Evolutionary conservation across 1,284 basidiomycete genomes (phyloP), one percentile per base, ranked within the genome.

Genomic region (Microbotryum silenes-acaulis): DNA sequence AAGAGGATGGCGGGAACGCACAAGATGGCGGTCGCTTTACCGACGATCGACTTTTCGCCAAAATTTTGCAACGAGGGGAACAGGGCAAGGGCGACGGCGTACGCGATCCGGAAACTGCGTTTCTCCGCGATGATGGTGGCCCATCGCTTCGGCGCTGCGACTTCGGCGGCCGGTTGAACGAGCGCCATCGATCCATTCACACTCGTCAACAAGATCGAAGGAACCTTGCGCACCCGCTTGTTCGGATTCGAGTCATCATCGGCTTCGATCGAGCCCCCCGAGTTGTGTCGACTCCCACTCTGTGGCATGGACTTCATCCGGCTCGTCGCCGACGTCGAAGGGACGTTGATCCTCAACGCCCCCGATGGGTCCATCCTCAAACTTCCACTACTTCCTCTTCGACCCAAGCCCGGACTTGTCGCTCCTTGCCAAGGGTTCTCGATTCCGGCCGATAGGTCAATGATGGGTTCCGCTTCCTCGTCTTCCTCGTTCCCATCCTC

Each of bases 21-120:
- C 59, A 93, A 81, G 18, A 96, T 70, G 0, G 87, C 84, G 0
- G 89, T 85, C 21, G 88, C 76, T 75, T 85, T 85, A 5, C 87
- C 88, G 8, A 88, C 68, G 58, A 84, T 71, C 12, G 86, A 85
- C 75, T 94, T 93, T 52, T 80, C 78, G 31, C 78, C 70, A 74
- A 96, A 87, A 61, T 83, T 80, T 63, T 88, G 84, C 6, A 98
- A 76, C 0, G 92, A 90, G 0, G 94, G 93, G 76, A 96, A 96
- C 16, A 97, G 79, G 1, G 84, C 82, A 68, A 85, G 81, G 56
- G 76, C 79, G 0, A 79, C 76, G 46, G 78, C 77, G 4, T 74
- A 72, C 3, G 84, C 57, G 14, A 79, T 71, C 37, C 76, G 67
- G 59, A 73, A 72, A 27, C 79, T 55, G n/a, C 78, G 77, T 42